A percentile compares a stretch with the other conserved stretches of the same genome.
Conservation (phyloP, 495 filamentous ascomycete genomes). For the Xylaria venustula region DNA sequence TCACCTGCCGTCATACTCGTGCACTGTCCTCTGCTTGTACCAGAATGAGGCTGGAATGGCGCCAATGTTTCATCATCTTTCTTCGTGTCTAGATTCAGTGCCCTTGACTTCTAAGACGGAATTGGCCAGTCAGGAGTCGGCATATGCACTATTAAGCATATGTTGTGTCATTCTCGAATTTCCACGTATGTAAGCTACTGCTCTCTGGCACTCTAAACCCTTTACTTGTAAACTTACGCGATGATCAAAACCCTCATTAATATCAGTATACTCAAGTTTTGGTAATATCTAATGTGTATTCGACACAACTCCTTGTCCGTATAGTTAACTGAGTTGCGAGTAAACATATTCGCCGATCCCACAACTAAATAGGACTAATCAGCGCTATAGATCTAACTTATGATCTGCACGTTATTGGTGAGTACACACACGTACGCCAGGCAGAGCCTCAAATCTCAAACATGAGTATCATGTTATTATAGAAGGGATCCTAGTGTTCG, state of each 20-base stretch:
- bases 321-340: too few relatives aligned
- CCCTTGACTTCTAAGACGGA: not conserved
- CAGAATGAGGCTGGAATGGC: not conserved
- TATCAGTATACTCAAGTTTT: too few relatives aligned
- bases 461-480: slow-evolving; percentile 1
- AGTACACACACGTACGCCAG: not conserved
- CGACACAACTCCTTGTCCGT: too few relatives aligned
- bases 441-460: slow-evolving; percentile 4
- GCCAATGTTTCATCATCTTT: not conserved
- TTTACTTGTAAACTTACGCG: too few relatives aligned
- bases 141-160: too few relatives aligned
- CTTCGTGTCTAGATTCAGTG: not conserved
- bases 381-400: not conserved
- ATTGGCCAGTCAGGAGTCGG: too few relatives aligned
- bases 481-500: not conserved
- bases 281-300: too few relatives aligned
- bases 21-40: not conserved
- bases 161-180: too few relatives aligned
- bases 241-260: too few relatives aligned
- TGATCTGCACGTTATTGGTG: not conserved
- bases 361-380: not conserved
- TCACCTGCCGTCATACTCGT: not conserved
- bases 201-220: too few relatives aligned
- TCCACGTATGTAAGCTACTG: too few relatives aligned
- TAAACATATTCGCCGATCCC: not conserved